Percentiles rank a stretch among this genome's conserved stretches.
phyloP scores from a whole-genome alignment of 306 rosid species.

The Dryas alaskensis region DNA sequence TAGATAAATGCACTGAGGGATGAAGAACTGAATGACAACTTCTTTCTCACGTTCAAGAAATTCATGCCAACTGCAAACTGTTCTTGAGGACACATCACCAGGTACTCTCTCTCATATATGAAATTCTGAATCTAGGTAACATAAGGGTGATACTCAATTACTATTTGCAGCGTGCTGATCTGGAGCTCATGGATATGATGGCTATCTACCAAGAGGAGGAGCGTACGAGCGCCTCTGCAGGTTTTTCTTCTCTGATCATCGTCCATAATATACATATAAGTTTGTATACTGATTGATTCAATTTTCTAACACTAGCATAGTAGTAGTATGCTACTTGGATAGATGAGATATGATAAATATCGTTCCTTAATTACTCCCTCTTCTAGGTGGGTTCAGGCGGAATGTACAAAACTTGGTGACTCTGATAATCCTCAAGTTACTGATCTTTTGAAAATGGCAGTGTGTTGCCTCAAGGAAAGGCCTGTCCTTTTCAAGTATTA shows the following conservation, averaged over 20 bases:
- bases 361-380: conserved; percentile 10
- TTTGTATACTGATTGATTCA: background rate
- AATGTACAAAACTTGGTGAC: conserved; percentile 84
- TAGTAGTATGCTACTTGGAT: background rate
- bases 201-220: conserved; percentile 92
- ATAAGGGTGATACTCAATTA: background rate
- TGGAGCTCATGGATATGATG: conserved; percentile 99
- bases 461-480: conserved; percentile 88
- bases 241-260: conserved; percentile 31
- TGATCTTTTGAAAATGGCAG: conserved; percentile 81
- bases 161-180: conserved; percentile 74
- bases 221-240: conserved; percentile 98
- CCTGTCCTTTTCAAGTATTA: conserved; percentile 90
- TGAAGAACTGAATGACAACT: conserved; percentile 66
- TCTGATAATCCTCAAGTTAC: conserved; percentile 91
- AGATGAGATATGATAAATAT: conserved; percentile 7
- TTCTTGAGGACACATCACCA: conserved; percentile 95
- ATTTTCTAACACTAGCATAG: background rate
- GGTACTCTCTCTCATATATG: conserved; percentile 39
- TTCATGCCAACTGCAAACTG: conserved; percentile 88
- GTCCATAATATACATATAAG: background rate
- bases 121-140: background rate
- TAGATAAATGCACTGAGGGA: conserved; percentile 79
- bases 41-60: conserved; percentile 93
- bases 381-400: conserved; percentile 97